Conservation (phyloP, 495 filamentous ascomycete species). For the Lasiosphaeriaceae sp. region DNA sequence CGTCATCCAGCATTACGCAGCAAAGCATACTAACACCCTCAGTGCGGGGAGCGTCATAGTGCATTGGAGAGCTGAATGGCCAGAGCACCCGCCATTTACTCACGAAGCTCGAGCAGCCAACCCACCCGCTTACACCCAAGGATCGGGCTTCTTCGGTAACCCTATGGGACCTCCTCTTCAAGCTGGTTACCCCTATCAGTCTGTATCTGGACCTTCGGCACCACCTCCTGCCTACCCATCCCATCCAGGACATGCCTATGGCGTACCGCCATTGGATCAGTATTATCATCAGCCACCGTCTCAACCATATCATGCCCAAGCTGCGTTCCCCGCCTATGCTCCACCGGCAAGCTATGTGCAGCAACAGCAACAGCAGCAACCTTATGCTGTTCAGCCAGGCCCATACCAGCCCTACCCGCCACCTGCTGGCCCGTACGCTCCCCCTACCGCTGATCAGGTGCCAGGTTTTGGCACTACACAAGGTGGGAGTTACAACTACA, state of each 20-base stretch:
- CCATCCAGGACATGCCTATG: slow-evolving; percentile 37
- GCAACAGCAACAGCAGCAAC: slow-evolving; percentile 4
- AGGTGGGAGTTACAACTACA: slow-evolving; percentile 22
- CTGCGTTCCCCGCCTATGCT: slow-evolving; percentile 27
- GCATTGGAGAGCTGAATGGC: slow-evolving; percentile 77
- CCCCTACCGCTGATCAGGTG: slow-evolving; percentile 15
- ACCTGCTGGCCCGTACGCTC: slow-evolving; percentile 17
- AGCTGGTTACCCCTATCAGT: slow-evolving; percentile 34
- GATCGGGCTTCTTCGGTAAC: neutral
- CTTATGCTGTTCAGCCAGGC: slow-evolving; percentile 23
- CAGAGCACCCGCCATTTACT: slow-evolving; percentile 65
- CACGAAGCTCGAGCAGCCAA: slow-evolving; percentile 47
- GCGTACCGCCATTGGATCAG: slow-evolving; percentile 33
- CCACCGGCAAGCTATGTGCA: slow-evolving; percentile 28
- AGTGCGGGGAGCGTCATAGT: slow-evolving; percentile 66
- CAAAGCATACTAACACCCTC: slow-evolving; percentile 68
- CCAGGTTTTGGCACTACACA: slow-evolving; percentile 18
- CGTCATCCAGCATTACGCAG: slow-evolving; percentile 74
- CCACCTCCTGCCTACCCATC: slow-evolving; percentile 31
- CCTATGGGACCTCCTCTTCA: slow-evolving; percentile 11
- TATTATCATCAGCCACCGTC: slow-evolving; percentile 21
- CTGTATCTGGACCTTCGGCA: slow-evolving; percentile 14
- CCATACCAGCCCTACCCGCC: slow-evolving; percentile 25
- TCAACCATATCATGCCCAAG: slow-evolving; percentile 25
- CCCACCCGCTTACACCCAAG: slow-evolving; percentile 4